Base-by-base conservation (phyloP, 2,329 filamentous ascomycete species). In the Dothiorella sarmentorum region DNA sequence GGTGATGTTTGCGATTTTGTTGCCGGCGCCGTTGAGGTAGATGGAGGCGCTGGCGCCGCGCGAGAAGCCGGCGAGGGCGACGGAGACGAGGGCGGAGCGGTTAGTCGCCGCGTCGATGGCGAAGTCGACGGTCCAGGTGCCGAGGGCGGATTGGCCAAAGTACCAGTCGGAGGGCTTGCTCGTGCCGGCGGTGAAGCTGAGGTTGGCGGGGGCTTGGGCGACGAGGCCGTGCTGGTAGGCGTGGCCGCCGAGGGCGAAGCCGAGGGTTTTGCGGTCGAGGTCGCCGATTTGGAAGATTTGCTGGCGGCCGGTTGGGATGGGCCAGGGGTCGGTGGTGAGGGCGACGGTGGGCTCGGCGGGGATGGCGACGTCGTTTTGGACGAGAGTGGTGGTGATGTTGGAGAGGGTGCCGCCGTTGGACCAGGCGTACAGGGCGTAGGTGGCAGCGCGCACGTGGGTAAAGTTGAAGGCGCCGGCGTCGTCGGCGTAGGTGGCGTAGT, bases 341-440 rank as follows among this genome's bases (percentile, higher is more conserved):
- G 74, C 69, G 17, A 58, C 52, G 11, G 13, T 6, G 4, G 35
- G 3, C 10, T 15, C 67, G 4, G 70, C 63, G 2, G 64, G 55
- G n/a, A 80, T 70, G 1, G 63, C 66, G 22, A 81, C 67, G 53
- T 76, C 73, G 58, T 77, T 76, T 13, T 70, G 65, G 0, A 75
- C 65, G 61, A 78, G 73, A 20, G 73, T 73, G 0, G 78, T 80
- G 7, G 75, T 75, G 1, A 82, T 77, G 52, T 80, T 73, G 10
- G 66, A 68, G n/a, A 80, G 68, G 4, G 61, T 9, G n/a, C 75
- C 76, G 60, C 78, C 31, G 60, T 78, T 78, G 1, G 76, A 74
- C 78, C 79, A 82, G 1, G 78, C 78, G 58, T 80, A 77, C 1
- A 82, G 64, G 0, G 73, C 78, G 61, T 80, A 82, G 1, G 68